A percentile compares a stretch with the other conserved stretches of the same genome.
phyloP scores from a whole-genome alignment of 176 grass and related monocot genomes.

The Zea mays region Zm-B73-REFERENCE-NAM-5.0 NC_050100.1:178324001-178324500 shows the following conservation, averaged over 20 bases:
- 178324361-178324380: neutral
- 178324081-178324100: constrained; percentile 58
- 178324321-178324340: too few relatives aligned
- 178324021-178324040: too few relatives aligned
- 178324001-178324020: too few relatives aligned
- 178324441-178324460: too few relatives aligned
- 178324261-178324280: neutral
- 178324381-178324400: neutral
- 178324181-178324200: too few relatives aligned
- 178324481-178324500: neutral
- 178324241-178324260: neutral
- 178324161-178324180: constrained; percentile 38
- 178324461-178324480: neutral
- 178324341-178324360: neutral
- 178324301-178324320: constrained; percentile 26
- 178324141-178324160: constrained; percentile 36
- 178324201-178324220: too few relatives aligned
- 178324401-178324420: neutral
- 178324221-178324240: neutral
- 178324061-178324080: constrained; percentile 34
- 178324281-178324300: neutral
- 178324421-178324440: too few relatives aligned
- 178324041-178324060: neutral
- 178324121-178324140: constrained; percentile 44
- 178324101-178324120: constrained; percentile 55